Percentiles rank a stretch among this genome's conserved stretches.
phyloP scores from a whole-genome alignment of 2,329 filamentous ascomycete species.

The Trichophyton simii region DNA sequence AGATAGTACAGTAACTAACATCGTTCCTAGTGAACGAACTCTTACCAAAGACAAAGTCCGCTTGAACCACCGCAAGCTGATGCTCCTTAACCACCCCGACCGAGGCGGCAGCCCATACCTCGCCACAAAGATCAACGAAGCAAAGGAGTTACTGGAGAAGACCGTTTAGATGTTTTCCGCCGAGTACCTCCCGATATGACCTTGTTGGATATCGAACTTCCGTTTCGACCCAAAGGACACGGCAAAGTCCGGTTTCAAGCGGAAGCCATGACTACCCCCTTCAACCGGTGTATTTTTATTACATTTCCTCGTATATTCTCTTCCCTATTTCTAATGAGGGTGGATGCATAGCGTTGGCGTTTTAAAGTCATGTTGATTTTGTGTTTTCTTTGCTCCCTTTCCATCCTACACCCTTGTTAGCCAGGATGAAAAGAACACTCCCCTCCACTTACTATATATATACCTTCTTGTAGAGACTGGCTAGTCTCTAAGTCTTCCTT shows the following conservation, averaged over 20 bases:
- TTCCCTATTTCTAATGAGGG: background rate
- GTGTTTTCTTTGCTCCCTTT: background rate
- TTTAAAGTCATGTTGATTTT: background rate
- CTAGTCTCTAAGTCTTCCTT: background rate
- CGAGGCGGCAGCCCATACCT: slow-evolving; percentile 92
- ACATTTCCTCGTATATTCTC: background rate
- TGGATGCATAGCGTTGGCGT: slow-evolving; percentile 5
- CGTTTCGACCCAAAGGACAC: background rate
- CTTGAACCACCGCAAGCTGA: slow-evolving; percentile 87
- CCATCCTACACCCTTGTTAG: background rate
- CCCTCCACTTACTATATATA: background rate
- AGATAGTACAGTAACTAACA: background rate
- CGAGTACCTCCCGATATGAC: background rate
- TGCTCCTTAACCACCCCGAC: slow-evolving; percentile 97
- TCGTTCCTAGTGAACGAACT: slow-evolving; percentile 56
- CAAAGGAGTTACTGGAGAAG: slow-evolving; percentile 92
- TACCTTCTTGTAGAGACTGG: background rate
- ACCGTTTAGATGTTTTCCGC: background rate
- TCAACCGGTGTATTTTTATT: background rate
- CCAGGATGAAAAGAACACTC: background rate
- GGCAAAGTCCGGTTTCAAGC: background rate
- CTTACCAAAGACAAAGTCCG: slow-evolving; percentile 87
- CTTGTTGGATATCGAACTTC: background rate
- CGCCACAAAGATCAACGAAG: slow-evolving; percentile 96
- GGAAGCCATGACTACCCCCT: background rate